A percentile compares a stretch with the other conserved stretches of the same genome.
phyloP scores from a whole-genome alignment of 495 filamentous ascomycete species.

The Daldinia grandis region DNA sequence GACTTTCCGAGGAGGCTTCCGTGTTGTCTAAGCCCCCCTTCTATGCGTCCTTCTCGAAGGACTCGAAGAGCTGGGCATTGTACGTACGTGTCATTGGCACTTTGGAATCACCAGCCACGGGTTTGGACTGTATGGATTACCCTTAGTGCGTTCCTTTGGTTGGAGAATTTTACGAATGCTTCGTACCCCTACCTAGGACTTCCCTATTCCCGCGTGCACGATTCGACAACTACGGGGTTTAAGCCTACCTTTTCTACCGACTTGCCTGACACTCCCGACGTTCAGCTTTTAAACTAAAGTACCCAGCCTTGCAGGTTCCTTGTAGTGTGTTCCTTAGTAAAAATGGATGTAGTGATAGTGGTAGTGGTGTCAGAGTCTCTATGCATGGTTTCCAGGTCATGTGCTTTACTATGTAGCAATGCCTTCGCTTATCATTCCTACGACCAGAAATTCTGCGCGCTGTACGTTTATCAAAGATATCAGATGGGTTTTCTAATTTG shows the following conservation, averaged over 20 bases:
- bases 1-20: conserved; percentile 1
- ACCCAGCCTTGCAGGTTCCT: background rate
- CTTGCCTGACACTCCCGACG: background rate
- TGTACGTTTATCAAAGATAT: background rate
- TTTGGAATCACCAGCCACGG: conserved; percentile 13
- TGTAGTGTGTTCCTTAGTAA: background rate
- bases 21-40: conserved; percentile 41
- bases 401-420: conserved; percentile 19
- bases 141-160: background rate
- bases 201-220: background rate
- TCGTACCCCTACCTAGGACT: background rate
- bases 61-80: conserved; percentile 8
- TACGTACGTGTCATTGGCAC: background rate
- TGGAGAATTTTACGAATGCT: conserved; percentile 1
- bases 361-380: conserved; percentile 1
- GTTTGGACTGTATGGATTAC: conserved; percentile 5
- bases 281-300: background rate
- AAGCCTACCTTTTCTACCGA: background rate
- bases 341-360: background rate
- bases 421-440: conserved; percentile 16
- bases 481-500: background rate
- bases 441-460: conserved; percentile 9
- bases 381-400: conserved; percentile 7
- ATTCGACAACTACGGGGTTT: background rate
- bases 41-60: conserved; percentile 40